Percentiles rank a stretch among this genome's conserved stretches.
These are phyloP conservation scores for Colletotrichum siamense DNA, from an alignment of 2,329 filamentous ascomycete species.

Conservation along the genomic window DNA sequence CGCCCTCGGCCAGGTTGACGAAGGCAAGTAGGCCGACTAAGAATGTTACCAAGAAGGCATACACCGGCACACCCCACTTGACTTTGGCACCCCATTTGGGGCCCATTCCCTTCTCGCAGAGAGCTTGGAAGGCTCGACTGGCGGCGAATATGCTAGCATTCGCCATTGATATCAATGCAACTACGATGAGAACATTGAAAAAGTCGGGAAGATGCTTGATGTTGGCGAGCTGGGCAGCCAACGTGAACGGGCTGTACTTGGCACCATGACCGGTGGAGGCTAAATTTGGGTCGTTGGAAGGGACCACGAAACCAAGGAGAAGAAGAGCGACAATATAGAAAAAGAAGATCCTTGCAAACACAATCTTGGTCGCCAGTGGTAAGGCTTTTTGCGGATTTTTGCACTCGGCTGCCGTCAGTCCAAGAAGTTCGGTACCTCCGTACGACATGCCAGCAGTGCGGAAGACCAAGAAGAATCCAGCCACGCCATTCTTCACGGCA, in stretches of 20 bases:
- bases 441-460: constrained; percentile 50
- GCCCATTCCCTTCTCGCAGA: constrained; percentile 40
- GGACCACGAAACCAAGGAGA: constrained; percentile 56
- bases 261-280: constrained; percentile 22
- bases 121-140: constrained; percentile 39
- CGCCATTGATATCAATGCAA: constrained; percentile 41
- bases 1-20: constrained; percentile 41
- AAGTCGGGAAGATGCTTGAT: constrained; percentile 31
- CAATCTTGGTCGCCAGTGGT: constrained; percentile 84
- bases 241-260: constrained; percentile 31
- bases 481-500: constrained; percentile 46
- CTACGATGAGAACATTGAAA: constrained; percentile 41
- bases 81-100: constrained; percentile 30
- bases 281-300: constrained; percentile 50
- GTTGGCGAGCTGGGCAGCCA: constrained; percentile 30
- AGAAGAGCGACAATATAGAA: constrained; percentile 60
- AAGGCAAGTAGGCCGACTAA: constrained; percentile 48
- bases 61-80: constrained; percentile 46
- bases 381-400: constrained; percentile 64
- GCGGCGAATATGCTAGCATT: constrained; percentile 47
- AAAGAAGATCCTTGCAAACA: constrained; percentile 62
- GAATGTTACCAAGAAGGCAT: constrained; percentile 43
- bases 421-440: constrained; percentile 50
- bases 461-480: constrained; percentile 49
- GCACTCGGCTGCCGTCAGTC: constrained; percentile 48